Conservation (phyloP, 129 eudicot species). For the Escallonia rubra region DNA sequence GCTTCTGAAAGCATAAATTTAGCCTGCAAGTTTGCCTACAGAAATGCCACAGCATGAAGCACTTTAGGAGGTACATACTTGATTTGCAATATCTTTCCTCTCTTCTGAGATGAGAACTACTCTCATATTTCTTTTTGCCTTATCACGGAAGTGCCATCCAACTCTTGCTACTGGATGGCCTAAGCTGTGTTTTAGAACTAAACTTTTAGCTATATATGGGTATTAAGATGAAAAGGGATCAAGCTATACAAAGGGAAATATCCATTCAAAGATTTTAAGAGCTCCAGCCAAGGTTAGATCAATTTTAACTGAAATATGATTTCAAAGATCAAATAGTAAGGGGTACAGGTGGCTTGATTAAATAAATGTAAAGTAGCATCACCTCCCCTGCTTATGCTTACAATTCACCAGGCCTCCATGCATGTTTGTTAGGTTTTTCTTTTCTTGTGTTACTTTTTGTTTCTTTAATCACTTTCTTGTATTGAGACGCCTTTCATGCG, state of each 20-base stretch:
- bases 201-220: too few relatives aligned
- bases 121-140: background rate
- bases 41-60: slow-evolving; percentile 97
- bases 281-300: background rate
- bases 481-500: too few relatives aligned
- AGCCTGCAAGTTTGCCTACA: slow-evolving; percentile 89
- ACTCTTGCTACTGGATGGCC: background rate
- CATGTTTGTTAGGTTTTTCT: too few relatives aligned
- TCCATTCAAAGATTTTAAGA: too few relatives aligned
- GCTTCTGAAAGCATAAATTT: slow-evolving; percentile 85
- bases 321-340: too few relatives aligned
- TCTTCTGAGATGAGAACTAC: background rate
- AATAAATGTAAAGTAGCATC: background rate
- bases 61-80: slow-evolving; percentile 60
- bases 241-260: too few relatives aligned
- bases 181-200: too few relatives aligned
- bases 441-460: too few relatives aligned
- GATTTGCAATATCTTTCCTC: background rate
- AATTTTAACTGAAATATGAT: background rate
- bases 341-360: background rate
- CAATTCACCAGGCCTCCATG: too few relatives aligned
- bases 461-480: too few relatives aligned
- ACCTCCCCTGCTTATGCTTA: too few relatives aligned
- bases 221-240: too few relatives aligned
- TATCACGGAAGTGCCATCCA: background rate